Evolutionary conservation across 2,329 filamentous ascomycete species (phyloP).

Genomic region (Fusarium equiseti): DNA sequence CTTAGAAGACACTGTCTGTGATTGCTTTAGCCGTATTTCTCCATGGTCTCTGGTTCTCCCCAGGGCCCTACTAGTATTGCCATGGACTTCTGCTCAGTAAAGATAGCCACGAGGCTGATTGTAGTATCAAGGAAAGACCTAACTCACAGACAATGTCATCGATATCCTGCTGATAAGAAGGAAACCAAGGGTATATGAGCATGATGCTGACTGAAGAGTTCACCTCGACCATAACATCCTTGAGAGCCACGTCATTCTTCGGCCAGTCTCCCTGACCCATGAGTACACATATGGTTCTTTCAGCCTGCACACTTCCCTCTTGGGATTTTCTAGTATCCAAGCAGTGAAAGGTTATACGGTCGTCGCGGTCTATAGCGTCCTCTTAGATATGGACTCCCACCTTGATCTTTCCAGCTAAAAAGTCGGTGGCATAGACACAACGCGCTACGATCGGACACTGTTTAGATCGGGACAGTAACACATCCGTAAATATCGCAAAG

Average conservation of each 20-base stretch:
- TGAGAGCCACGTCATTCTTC: neutral
- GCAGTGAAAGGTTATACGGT: neutral
- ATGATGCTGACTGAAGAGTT: neutral
- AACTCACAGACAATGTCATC: too few relatives aligned
- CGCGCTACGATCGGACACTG: too few relatives aligned
- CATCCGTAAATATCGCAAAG: neutral
- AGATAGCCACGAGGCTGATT: too few relatives aligned
- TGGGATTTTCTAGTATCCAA: neutral
- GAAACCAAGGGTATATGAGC: neutral
- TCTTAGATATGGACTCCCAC: neutral
- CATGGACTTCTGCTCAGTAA: too few relatives aligned
- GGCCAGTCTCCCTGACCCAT: neutral
- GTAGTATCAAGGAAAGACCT: too few relatives aligned
- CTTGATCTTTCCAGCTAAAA: neutral
- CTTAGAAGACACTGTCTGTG: too few relatives aligned
- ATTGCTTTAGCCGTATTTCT: too few relatives aligned
- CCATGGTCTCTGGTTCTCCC: too few relatives aligned
- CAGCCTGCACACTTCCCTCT: neutral
- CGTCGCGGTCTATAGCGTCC: neutral
- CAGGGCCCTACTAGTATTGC: too few relatives aligned
- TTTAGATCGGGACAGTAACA: neutral
- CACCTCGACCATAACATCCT: neutral
- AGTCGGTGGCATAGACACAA: accelerated
- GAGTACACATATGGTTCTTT: neutral
- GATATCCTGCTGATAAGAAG: too few relatives aligned